Base-by-base conservation (phyloP, 179 eudicot species). In the Corrigiola litoralis region DNA sequence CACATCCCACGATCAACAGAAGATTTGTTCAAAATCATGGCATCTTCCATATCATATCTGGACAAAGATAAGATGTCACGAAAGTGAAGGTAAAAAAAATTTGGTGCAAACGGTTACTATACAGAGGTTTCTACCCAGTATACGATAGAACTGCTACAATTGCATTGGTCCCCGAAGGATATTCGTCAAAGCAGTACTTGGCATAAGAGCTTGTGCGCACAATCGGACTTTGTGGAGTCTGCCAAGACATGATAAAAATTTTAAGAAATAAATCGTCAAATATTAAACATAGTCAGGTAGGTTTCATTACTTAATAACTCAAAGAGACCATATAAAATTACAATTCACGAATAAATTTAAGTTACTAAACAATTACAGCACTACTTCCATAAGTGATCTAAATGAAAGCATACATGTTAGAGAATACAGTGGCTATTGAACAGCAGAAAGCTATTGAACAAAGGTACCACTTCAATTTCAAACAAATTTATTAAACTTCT, bases 1-100 rank as follows among this genome's bases (percentile, higher is more conserved):
- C 79, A 85, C 81, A 92, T 58, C 62, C 98, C 98, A 54, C 98
- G 98, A 13, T 92, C 98, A 57, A 92, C 98, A 50, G 98, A 87
- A 32, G 98, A 87, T 75, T 78, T 92, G 74, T 92, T 92, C 69
- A 92, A 68, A 58, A 92, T 77, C 98, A 92, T 92, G 64, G 98
- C 98, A 81, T 92, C 98, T 79, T 92, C 98, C 98, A 92, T 92
- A 69, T 92, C 98, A 65, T 90, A 92, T 33, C 98, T 92, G 83
- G 50, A 79, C 24, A 63, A 63, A 37, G 41, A 51, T 41, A 25
- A 63, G 51, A 59, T 41, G n/a, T 54, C n/a, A 44, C 40, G 38
- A n/a, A 60, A 24, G 52, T 31, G 17, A 36, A 41, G 31, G 34
- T 7, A 18, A 32, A 31, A 5, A 18, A 1, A 18, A 62, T 2